Percentiles rank a stretch among this genome's conserved stretches.
These are phyloP conservation scores for Psilocybe cubensis DNA, from an alignment of 768 basidiomycete species.

Conservation along the genomic window DNA sequence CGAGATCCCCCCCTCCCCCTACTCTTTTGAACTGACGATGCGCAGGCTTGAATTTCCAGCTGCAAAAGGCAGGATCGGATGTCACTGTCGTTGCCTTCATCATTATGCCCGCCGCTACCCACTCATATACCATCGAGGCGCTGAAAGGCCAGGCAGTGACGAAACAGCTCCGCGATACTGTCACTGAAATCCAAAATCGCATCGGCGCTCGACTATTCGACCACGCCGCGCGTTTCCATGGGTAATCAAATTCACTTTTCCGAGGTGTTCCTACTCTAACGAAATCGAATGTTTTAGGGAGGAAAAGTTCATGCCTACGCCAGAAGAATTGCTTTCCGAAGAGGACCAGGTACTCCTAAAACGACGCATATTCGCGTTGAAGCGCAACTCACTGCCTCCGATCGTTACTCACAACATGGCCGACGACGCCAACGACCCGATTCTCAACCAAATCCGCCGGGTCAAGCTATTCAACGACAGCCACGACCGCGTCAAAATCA, in stretches of 20 bases:
- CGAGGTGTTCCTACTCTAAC: background rate
- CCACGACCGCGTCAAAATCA: constrained; percentile 92
- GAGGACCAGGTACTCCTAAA: constrained; percentile 96
- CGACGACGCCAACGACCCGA: constrained; percentile 90
- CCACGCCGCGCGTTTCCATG: constrained; percentile 90
- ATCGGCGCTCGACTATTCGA: constrained; percentile 94
- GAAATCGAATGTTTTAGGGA: constrained; percentile 48
- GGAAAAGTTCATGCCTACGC: constrained; percentile 71
- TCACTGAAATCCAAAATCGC: constrained; percentile 92
- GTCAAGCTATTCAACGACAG: constrained; percentile 91
- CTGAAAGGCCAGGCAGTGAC: constrained; percentile 96
- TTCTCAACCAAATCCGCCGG: constrained; percentile 92
- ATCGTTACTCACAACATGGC: constrained; percentile 99
- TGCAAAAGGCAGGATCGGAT: constrained; percentile 63
- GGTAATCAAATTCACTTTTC: constrained; percentile 50
- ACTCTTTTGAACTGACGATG: background rate
- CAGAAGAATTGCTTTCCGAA: constrained; percentile 78
- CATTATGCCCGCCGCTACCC: constrained; percentile 96
- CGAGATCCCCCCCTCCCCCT: background rate
- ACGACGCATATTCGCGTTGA: constrained; percentile 94
- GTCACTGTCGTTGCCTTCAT: constrained; percentile 97
- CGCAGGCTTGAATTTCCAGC: constrained; percentile 51
- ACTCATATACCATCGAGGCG: constrained; percentile 97
- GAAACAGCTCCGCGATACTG: constrained; percentile 94
- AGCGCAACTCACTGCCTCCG: constrained; percentile 92